A percentile compares a stretch with the other conserved stretches of the same genome.
These are phyloP conservation scores for Mycena belliarum DNA, from an alignment of 768 basidiomycete genomes.

Conservation along the genomic window DNA sequence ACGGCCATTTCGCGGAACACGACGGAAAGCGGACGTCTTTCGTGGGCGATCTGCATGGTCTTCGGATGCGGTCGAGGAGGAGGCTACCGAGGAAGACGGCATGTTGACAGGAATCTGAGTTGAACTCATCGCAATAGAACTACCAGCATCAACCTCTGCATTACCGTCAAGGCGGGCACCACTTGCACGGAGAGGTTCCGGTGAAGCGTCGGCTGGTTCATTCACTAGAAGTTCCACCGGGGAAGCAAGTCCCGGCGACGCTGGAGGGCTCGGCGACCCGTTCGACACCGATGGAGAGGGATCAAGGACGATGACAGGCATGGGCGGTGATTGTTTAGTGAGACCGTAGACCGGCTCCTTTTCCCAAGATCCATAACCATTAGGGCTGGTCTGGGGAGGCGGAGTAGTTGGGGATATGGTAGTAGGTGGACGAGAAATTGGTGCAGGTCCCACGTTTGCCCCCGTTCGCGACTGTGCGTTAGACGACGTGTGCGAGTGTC, in stretches of 20 bases:
- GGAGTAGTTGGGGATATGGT: conserved; percentile 23
- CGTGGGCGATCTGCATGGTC: conserved; percentile 21
- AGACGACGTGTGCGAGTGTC: conserved; percentile 43
- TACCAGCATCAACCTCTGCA: not conserved
- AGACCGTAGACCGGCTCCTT: conserved; percentile 10
- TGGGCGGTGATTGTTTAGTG: conserved; percentile 11
- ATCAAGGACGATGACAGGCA: conserved; percentile 15
- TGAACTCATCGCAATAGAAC: conserved; percentile 2
- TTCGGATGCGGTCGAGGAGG: conserved; percentile 4
- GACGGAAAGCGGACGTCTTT: conserved; percentile 55
- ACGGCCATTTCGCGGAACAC: conserved; percentile 42
- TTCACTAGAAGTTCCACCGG: not conserved
- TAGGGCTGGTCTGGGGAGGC: conserved; percentile 25
- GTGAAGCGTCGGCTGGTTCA: not conserved
- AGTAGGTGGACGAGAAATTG: conserved; percentile 30
- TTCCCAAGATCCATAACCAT: conserved; percentile 12
- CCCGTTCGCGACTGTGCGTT: conserved; percentile 27
- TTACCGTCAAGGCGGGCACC: conserved; percentile 1
- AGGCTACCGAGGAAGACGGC: conserved; percentile 8
- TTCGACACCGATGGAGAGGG: conserved; percentile 25
- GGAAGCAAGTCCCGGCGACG: not conserved
- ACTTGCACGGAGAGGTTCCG: conserved; percentile 4
- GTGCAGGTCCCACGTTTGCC: conserved; percentile 30
- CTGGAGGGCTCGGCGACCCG: conserved; percentile 8
- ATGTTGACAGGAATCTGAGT: not conserved